phyloP scores from a whole-genome alignment of 1,284 basidiomycete genomes.

The Trichosporon inkin region DNA sequence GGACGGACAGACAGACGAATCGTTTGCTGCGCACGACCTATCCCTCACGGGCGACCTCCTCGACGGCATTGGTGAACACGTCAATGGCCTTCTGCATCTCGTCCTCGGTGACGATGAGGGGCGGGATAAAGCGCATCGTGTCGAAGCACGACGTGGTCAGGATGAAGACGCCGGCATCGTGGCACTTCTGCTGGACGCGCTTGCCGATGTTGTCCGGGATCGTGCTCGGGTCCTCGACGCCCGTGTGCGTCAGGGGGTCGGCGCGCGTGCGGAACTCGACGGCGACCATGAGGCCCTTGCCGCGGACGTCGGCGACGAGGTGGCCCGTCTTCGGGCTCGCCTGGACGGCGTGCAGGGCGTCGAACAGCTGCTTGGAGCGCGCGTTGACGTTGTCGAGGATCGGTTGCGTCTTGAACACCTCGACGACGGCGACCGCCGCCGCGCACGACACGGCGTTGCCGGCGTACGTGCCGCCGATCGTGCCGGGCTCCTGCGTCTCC shows the following conservation, averaged over 20 bases:
- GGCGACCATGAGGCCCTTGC: constrained; percentile 51
- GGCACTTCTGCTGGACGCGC: constrained; percentile 72
- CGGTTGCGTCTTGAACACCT: constrained; percentile 71
- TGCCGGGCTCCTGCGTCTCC: constrained; percentile 71
- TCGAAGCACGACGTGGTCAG: constrained; percentile 51
- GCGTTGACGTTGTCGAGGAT: constrained; percentile 72
- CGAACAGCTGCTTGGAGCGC: constrained; percentile 69
- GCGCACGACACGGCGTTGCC: constrained; percentile 87
- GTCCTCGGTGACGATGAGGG: constrained; percentile 61
- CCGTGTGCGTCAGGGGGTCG: constrained; percentile 33
- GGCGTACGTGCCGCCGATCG: constrained; percentile 84
- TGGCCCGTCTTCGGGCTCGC: constrained; percentile 52
- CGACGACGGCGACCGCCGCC: constrained; percentile 73
- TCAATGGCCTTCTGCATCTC: constrained; percentile 60
- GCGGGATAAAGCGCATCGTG: constrained; percentile 62
- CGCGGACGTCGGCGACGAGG: constrained; percentile 52
- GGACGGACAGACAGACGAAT: too few relatives aligned
- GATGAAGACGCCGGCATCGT: constrained; percentile 76
- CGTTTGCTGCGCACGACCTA: constrained; percentile 27
- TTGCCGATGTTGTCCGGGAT: constrained; percentile 65
- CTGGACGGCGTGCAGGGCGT: constrained; percentile 54
- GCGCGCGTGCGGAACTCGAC: constrained; percentile 36
- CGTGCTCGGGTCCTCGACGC: constrained; percentile 44
- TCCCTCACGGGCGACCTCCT: constrained; percentile 60
- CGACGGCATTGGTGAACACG: constrained; percentile 62